phyloP scores from a whole-genome alignment of 176 grass and related monocot genomes.

The Tillandsia leiboldiana region DNA sequence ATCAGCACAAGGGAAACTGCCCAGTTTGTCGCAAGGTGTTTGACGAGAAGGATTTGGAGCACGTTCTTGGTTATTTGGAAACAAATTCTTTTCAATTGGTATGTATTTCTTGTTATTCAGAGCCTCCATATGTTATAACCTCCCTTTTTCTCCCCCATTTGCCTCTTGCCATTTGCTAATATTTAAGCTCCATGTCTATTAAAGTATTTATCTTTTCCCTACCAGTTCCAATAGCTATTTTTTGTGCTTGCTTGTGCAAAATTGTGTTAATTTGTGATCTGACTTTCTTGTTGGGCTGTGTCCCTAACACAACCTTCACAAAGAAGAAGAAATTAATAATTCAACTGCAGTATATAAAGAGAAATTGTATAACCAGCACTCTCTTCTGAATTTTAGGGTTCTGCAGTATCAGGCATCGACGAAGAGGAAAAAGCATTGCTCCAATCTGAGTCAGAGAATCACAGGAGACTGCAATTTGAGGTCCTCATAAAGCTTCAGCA shows the following conservation, averaged over 20 bases:
- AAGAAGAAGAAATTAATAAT: too few relatives aligned
- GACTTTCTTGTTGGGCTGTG: too few relatives aligned
- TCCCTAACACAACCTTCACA: too few relatives aligned
- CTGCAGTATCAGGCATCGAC: constrained; percentile 17
- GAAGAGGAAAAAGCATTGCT: constrained; percentile 53
- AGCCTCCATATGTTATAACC: not conserved
- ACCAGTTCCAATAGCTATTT: not conserved
- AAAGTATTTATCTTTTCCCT: too few relatives aligned
- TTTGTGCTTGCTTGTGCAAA: too few relatives aligned
- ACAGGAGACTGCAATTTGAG: constrained; percentile 43
- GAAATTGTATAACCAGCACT: not conserved
- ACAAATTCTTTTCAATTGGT: constrained; percentile 36
- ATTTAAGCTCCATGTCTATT: not conserved
- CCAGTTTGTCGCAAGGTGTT: constrained; percentile 93
- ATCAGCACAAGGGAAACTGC: constrained; percentile 68
- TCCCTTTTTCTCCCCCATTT: not conserved
- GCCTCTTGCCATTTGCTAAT: not conserved
- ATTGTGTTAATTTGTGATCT: too few relatives aligned
- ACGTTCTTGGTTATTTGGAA: constrained; percentile 50
- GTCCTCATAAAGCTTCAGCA: constrained; percentile 55
- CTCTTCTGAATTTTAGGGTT: constrained; percentile 26
- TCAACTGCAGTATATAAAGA: too few relatives aligned
- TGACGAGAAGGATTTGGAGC: constrained; percentile 85
- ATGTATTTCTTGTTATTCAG: constrained; percentile 27
- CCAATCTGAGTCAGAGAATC: constrained; percentile 52